These are phyloP conservation scores for Phlebiopsis flavidoalba DNA, from an alignment of 768 basidiomycete species.

Conservation along the genomic window DNA sequence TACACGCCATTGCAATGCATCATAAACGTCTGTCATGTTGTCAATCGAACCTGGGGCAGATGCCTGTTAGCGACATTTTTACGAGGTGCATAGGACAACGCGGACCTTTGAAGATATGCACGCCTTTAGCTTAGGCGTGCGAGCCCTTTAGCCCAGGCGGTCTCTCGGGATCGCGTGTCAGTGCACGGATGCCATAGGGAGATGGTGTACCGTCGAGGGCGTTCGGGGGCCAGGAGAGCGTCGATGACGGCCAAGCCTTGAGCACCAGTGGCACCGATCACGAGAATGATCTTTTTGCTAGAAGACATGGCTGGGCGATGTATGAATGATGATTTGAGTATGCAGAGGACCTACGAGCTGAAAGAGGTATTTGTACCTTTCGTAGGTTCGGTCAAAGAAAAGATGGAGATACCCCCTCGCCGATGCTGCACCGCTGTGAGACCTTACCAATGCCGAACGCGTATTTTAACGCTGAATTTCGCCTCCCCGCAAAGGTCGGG, in stretches of 20 bases:
- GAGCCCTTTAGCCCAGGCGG: constrained; percentile 28
- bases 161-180: constrained; percentile 31
- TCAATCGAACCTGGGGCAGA: constrained; percentile 24
- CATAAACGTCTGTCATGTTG: constrained; percentile 23
- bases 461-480: too few relatives aligned
- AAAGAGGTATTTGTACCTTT: background rate
- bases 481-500: too few relatives aligned
- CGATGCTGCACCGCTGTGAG: too few relatives aligned
- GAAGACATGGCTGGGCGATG: background rate
- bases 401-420: too few relatives aligned
- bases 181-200: constrained; percentile 34
- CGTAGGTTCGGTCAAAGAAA: too few relatives aligned
- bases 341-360: background rate
- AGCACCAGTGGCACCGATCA: constrained; percentile 40
- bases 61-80: background rate
- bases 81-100: background rate
- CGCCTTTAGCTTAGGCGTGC: constrained; percentile 31
- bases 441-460: too few relatives aligned
- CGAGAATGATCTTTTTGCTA: constrained; percentile 31
- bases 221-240: constrained; percentile 31
- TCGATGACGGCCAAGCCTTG: constrained; percentile 35
- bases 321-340: background rate
- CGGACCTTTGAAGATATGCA: constrained; percentile 31
- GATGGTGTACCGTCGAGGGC: constrained; percentile 29
- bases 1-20: constrained; percentile 27